A percentile compares a stretch with the other conserved stretches of the same genome.
Conservation (phyloP, 2,329 filamentous ascomycete species). For the Paecilomyces sp. region DNA sequence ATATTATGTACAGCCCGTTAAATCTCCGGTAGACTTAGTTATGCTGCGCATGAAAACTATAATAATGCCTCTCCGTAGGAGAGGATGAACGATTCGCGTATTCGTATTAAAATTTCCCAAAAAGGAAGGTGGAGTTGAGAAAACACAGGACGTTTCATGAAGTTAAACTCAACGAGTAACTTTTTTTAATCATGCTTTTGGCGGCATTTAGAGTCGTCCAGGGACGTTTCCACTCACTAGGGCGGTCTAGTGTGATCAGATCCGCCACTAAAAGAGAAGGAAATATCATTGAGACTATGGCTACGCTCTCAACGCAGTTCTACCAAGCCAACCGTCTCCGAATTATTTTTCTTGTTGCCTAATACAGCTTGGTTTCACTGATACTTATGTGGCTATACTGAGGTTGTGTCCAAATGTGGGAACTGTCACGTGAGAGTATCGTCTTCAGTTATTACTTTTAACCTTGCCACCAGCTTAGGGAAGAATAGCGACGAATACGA, state of each 20-base stretch:
- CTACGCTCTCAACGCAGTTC: not conserved
- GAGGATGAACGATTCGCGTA: not conserved
- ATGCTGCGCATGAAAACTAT: no score
- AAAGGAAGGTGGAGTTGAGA: not conserved
- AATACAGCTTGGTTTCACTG: not conserved
- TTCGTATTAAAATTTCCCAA: not conserved
- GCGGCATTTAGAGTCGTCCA: not conserved
- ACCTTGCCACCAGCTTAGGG: conserved; percentile 9
- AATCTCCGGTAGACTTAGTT: no score
- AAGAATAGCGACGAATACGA: conserved; percentile 23
- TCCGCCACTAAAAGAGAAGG: not conserved
- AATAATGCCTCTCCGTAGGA: no score
- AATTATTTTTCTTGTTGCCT: not conserved
- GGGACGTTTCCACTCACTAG: not conserved
- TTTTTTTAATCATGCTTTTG: not conserved
- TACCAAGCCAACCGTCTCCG: not conserved
- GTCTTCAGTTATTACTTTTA: not conserved
- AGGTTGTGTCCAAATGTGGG: not conserved
- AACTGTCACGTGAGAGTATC: not conserved
- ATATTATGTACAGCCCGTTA: no score
- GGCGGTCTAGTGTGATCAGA: not conserved
- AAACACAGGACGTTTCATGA: not conserved
- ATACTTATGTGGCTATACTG: not conserved
- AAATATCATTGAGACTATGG: not conserved
- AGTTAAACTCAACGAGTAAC: not conserved